phyloP scores from a whole-genome alignment of 2,329 filamentous ascomycete species.

The Fonsecaea nubica region DNA sequence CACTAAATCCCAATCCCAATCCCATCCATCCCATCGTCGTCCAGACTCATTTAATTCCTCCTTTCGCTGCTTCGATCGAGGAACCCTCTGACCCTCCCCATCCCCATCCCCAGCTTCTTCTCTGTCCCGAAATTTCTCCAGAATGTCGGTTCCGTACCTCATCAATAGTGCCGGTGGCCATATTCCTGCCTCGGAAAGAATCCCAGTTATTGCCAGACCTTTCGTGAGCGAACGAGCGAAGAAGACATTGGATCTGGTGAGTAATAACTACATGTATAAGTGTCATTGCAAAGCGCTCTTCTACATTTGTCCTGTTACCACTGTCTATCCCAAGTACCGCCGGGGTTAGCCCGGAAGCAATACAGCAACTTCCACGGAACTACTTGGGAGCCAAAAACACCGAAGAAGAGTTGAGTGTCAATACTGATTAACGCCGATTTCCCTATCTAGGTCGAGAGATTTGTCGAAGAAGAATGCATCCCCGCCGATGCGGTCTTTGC shows the following conservation, averaged over 20 bases:
- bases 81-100: background rate
- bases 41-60: background rate
- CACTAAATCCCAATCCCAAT: slow-evolving; percentile 15
- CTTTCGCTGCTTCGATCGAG: background rate
- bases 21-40: background rate
- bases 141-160: slow-evolving; percentile 41
- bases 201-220: slow-evolving; percentile 64
- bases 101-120: slow-evolving; percentile 1
- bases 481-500: slow-evolving; percentile 81
- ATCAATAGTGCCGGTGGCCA: slow-evolving; percentile 37
- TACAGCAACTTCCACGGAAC: background rate
- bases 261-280: background rate
- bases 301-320: background rate
- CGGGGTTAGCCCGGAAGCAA: background rate
- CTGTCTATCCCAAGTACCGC: background rate
- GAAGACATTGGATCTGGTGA: slow-evolving; percentile 77
- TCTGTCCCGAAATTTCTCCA: slow-evolving; percentile 1
- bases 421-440: slow-evolving; percentile 8
- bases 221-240: slow-evolving; percentile 84
- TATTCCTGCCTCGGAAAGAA: slow-evolving; percentile 60
- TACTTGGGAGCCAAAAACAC: background rate
- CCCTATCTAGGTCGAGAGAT: slow-evolving; percentile 75
- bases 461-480: slow-evolving; percentile 95
- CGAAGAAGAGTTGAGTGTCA: background rate
- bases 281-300: background rate